A percentile compares a stretch with the other conserved stretches of the same genome.
These are phyloP conservation scores for Sanghuangporus sanghuang DNA, from an alignment of 1,284 basidiomycete species.

Conservation along the genomic window DNA sequence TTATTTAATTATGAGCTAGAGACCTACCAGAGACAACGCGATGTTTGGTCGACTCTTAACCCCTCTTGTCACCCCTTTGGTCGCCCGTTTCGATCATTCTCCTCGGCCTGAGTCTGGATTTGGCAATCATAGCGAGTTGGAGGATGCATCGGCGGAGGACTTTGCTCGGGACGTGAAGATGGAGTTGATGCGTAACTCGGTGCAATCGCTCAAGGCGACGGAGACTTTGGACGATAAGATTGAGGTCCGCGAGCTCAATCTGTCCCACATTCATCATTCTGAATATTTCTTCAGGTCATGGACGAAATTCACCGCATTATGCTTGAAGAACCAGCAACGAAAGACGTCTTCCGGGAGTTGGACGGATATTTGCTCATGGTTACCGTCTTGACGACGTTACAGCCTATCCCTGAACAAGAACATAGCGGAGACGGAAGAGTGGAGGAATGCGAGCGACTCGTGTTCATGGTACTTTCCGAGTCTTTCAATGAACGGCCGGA, in stretches of 20 bases:
- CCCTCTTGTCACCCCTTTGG: constrained; percentile 47
- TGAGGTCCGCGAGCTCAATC: constrained; percentile 39
- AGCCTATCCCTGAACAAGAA: constrained; percentile 28
- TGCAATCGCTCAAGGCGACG: constrained; percentile 59
- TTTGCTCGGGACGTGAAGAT: constrained; percentile 67
- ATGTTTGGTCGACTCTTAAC: constrained; percentile 51
- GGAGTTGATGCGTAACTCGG: constrained; percentile 62
- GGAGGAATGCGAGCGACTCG: constrained; percentile 49
- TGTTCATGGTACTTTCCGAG: constrained; percentile 59
- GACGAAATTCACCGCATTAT: constrained; percentile 57
- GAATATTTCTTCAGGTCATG: constrained; percentile 39
- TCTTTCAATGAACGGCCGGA: constrained; percentile 49
- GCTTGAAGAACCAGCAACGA: constrained; percentile 53
- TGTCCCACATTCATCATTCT: background rate
- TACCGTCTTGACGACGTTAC: constrained; percentile 58
- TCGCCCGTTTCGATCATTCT: constrained; percentile 42
- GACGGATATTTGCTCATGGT: constrained; percentile 74
- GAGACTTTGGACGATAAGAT: constrained; percentile 39
- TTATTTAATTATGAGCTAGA: background rate
- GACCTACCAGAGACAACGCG: background rate
- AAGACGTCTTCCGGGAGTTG: constrained; percentile 71
- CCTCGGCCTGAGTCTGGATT: constrained; percentile 25
- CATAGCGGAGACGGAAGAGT: constrained; percentile 34
- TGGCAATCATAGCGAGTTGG: constrained; percentile 31
- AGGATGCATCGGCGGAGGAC: constrained; percentile 54